Evolutionary conservation across 345 rosid genomes (phyloP), one percentile per base, ranked within the genome.

Genomic region (Arabidopsis arenosa): DNA sequence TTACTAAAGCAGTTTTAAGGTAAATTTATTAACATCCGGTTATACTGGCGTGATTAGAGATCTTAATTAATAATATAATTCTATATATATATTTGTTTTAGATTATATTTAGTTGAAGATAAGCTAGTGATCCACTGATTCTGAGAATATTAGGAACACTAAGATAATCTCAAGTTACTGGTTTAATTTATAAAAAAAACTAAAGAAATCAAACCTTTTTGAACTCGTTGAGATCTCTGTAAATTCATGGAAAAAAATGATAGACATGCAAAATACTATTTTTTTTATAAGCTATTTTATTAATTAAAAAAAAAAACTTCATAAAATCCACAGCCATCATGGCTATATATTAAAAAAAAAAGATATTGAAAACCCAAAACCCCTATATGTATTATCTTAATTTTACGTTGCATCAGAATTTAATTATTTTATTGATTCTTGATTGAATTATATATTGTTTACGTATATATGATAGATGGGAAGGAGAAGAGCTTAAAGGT

Each of bases 1-100:
- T 90, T 58, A 74, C 84, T 7, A 58, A 75, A 28, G 86, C 96
- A 15, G 68, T 90, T 70, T 52, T 17, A 71, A 83, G 87, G 93
- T 88, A 74, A 5, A 9, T n/a, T 52, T 9, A 14, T 17, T 63
- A 61, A 26, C 5, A 3, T 13, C n/a, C 4, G 17, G 47, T 33
- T 55, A 32, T 32, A 21, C 61, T 48, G 17, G 12, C 11, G 49
- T 21, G 9, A 70, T 21, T 28, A 18, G 15, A 30, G 28, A 11
- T 48, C 6, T 23, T 21, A 32, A 48, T 9, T 7, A 44, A 37
- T 41, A 75, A 59, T 17, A 30, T 4, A 39, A 35, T 32, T 8
- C 2, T 21, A 23, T 44, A 32, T 32, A 30, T 3, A 57, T 10
- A 2, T 40, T 10, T 40, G 41, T 44, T 44, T 44, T 44, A 17